Evolutionary conservation across 495 filamentous ascomycete species (phyloP).

Genomic region (Cenococcum geophilum): DNA sequence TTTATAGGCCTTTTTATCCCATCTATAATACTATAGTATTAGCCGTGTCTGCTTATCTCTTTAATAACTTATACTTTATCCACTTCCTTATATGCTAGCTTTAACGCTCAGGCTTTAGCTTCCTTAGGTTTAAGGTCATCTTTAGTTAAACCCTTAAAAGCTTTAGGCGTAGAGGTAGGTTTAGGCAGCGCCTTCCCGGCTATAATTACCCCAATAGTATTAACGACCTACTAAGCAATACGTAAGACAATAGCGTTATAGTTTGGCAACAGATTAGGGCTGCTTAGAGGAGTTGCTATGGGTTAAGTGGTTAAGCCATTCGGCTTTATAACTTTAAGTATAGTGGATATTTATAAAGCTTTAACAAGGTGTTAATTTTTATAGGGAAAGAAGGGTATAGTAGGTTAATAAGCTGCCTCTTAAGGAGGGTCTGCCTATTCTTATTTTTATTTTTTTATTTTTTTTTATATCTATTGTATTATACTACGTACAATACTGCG

Average conservation of each 20-base stretch:
- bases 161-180: too few species aligned
- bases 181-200: too few species aligned
- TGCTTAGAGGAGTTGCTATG: background rate
- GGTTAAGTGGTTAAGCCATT: background rate
- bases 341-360: background rate
- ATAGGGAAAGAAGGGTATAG: background rate
- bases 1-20: background rate
- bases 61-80: too few species aligned
- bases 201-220: background rate
- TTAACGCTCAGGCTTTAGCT: too few species aligned
- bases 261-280: background rate
- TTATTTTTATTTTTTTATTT: too few species aligned
- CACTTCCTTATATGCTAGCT: too few species aligned
- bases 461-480: too few species aligned
- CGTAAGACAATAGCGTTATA: background rate
- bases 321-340: background rate
- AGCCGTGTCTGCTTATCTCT: too few species aligned
- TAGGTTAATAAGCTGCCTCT: background rate
- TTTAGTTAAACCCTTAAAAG: too few species aligned
- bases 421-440: background rate
- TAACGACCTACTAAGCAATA: background rate
- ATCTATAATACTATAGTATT: background rate
- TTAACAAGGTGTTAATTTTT: background rate
- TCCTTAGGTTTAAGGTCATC: too few species aligned
- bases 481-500: too few species aligned